Evolutionary conservation across 1,139 yeast genomes (phyloP).

Genomic region (Hanseniaspora uvarum): DNA sequence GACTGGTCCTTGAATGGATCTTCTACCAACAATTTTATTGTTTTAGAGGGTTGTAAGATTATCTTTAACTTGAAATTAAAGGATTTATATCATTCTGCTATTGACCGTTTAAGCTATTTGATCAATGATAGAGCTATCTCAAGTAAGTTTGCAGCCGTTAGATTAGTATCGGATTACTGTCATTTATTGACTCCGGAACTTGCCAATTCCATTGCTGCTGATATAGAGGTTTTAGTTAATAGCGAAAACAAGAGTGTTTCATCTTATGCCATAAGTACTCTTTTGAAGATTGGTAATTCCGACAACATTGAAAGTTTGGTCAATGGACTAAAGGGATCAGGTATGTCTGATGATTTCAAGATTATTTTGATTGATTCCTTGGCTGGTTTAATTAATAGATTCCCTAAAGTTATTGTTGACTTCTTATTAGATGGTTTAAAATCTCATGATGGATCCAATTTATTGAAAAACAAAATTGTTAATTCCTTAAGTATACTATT

Average conservation of each 20-base stretch:
- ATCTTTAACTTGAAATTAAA: slow-evolving; percentile 47
- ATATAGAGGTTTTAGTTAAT: slow-evolving; percentile 75
- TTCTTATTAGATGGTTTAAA: slow-evolving; percentile 78
- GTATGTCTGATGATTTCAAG: slow-evolving; percentile 91
- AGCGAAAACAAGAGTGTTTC: slow-evolving; percentile 87
- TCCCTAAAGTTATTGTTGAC: slow-evolving; percentile 74
- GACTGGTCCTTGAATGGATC: slow-evolving; percentile 45
- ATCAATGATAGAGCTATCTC: slow-evolving; percentile 83
- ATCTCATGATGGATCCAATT: slow-evolving; percentile 74
- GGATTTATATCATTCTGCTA: slow-evolving; percentile 55
- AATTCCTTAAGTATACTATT: slow-evolving; percentile 89
- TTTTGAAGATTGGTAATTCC: slow-evolving; percentile 88
- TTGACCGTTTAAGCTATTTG: slow-evolving; percentile 63
- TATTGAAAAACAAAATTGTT: slow-evolving; percentile 75
- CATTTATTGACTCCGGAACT: slow-evolving; percentile 57
- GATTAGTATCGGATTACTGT: slow-evolving; percentile 79
- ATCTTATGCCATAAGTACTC: slow-evolving; percentile 96
- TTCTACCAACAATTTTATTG: slow-evolving; percentile 77
- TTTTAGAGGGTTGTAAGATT: slow-evolving; percentile 84
- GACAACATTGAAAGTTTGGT: slow-evolving; percentile 84
- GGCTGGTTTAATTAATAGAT: slow-evolving; percentile 80
- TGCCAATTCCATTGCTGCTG: slow-evolving; percentile 58
- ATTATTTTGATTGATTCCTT: slow-evolving; percentile 91
- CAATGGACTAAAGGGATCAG: slow-evolving; percentile 81
- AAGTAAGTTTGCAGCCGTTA: slow-evolving; percentile 83